A percentile compares a stretch with the other conserved stretches of the same genome.
phyloP scores from a whole-genome alignment of 2,329 filamentous ascomycete genomes.

The Exophiala aquamarina region DNA sequence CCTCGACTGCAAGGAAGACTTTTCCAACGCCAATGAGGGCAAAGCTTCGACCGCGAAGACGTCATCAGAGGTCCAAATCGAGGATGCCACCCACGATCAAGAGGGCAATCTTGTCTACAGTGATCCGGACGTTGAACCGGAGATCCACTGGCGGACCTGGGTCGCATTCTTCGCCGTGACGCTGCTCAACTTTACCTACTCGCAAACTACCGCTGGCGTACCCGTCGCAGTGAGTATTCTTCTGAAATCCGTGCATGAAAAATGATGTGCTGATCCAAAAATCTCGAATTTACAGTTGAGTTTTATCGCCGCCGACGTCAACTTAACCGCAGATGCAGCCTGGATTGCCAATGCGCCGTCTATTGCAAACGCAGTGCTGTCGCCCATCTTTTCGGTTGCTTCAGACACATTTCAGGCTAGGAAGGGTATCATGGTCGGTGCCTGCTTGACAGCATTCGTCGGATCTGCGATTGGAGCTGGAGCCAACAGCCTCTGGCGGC shows the following conservation, averaged over 20 bases:
- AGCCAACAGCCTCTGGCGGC: slow-evolving; percentile 6
- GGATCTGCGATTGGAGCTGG: slow-evolving; percentile 12
- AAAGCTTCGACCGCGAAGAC: no score
- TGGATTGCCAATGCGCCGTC: slow-evolving; percentile 11
- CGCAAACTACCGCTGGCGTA: neutral
- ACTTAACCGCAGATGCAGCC: neutral
- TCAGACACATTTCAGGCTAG: slow-evolving; percentile 16
- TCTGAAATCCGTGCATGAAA: no score
- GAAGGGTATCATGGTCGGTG: slow-evolving; percentile 9
- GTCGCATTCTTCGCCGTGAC: slow-evolving; percentile 1
- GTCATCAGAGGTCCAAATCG: no score
- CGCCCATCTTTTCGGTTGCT: slow-evolving; percentile 8
- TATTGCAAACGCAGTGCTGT: slow-evolving; percentile 7
- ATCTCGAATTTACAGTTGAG: no score
- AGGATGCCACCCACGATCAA: no score
- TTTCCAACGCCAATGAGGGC: no score
- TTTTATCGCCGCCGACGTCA: slow-evolving; percentile 8
- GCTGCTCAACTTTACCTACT: neutral
- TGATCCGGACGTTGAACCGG: slow-evolving; percentile 4
- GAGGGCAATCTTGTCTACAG: slow-evolving; percentile 5
- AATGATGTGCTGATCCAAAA: no score
- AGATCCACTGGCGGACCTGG: slow-evolving; percentile 6
- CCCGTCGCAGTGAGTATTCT: slow-evolving; percentile 10
- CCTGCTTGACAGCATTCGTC: slow-evolving; percentile 7
- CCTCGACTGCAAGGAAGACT: no score